Percentiles rank a stretch among this genome's conserved stretches.
phyloP scores from a whole-genome alignment of 2,329 filamentous ascomycete genomes.

The Rutstroemia sp. region DNA sequence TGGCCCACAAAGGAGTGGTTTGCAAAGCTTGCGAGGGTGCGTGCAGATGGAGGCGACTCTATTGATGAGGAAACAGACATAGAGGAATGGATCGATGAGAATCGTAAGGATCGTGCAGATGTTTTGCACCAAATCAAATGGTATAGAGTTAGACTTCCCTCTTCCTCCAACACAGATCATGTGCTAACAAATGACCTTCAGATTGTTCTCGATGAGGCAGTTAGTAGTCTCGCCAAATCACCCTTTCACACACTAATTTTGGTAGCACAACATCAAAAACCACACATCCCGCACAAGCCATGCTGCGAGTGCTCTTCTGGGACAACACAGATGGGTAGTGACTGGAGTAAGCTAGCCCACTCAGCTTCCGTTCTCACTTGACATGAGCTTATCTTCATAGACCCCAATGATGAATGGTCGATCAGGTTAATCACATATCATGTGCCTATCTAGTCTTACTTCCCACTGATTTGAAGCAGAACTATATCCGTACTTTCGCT shows the following conservation, averaged over 20 bases:
- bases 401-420: slow-evolving; percentile 3
- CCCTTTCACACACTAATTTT: neutral
- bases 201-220: slow-evolving; percentile 2
- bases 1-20: neutral
- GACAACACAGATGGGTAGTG: neutral
- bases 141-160: neutral
- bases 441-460: neutral
- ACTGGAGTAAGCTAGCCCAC: neutral
- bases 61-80: neutral
- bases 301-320: neutral
- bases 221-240: neutral
- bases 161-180: neutral
- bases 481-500: slow-evolving; percentile 1
- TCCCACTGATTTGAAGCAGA: neutral
- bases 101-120: neutral
- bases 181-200: neutral
- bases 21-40: neutral
- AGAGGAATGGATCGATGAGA: neutral
- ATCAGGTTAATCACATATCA: neutral
- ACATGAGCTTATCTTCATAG: neutral
- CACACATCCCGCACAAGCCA: neutral
- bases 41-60: neutral
- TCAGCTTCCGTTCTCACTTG: neutral
- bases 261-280: neutral
- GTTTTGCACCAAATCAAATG: neutral